Conservation (phyloP, 106 monocot species). For the Dendrobium nobile region DNA sequence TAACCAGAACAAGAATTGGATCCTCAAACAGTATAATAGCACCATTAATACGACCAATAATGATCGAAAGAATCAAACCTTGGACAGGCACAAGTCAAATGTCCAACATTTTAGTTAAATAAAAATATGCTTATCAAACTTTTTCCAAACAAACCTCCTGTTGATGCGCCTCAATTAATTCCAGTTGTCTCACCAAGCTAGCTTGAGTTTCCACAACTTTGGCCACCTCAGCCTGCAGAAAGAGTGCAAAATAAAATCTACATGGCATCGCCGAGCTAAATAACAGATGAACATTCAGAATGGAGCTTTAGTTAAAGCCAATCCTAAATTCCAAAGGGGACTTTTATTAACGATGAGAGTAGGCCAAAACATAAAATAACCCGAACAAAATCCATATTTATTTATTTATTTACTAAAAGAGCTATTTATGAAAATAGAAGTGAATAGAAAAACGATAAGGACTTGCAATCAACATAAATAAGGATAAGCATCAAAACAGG, state of each 20-base stretch:
- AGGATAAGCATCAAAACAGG: background rate
- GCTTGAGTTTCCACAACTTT: constrained; percentile 92
- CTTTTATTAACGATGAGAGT: background rate
- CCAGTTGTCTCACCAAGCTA: constrained; percentile 64
- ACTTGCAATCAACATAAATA: background rate
- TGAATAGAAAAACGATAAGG: background rate
- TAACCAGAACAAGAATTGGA: background rate
- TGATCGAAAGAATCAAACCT: background rate
- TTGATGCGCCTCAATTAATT: constrained; percentile 96
- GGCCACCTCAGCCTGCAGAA: constrained; percentile 82
- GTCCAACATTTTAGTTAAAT: background rate
- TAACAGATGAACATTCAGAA: background rate
- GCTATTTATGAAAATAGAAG: background rate
- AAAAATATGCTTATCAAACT: background rate
- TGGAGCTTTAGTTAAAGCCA: background rate
- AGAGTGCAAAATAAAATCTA: background rate
- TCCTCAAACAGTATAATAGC: background rate
- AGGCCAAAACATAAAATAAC: background rate
- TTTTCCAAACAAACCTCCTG: constrained; percentile 50
- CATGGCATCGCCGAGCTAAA: background rate
- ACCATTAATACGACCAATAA: background rate
- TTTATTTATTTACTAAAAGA: background rate
- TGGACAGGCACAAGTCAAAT: background rate
- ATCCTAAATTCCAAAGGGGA: background rate
- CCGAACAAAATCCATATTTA: background rate